Percentiles rank a stretch among this genome's conserved stretches.
phyloP scores from a whole-genome alignment of 352 stramenopile species.

The Phytophthora colocasiae region DNA sequence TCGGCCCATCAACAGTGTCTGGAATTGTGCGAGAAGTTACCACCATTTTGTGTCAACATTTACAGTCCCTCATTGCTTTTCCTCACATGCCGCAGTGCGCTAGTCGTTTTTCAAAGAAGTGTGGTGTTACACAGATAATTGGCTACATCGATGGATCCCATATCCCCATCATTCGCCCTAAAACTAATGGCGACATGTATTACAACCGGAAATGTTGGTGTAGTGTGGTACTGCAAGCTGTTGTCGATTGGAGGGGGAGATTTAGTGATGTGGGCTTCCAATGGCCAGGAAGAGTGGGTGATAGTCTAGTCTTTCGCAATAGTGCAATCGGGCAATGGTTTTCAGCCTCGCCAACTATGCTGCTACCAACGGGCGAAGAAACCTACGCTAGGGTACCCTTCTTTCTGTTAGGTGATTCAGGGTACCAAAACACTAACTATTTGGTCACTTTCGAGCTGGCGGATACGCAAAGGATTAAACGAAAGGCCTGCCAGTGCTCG shows the following conservation, averaged over 20 bases:
- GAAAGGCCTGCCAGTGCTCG: no score
- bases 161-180: neutral
- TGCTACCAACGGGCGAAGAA: no score
- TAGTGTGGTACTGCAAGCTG: slow-evolving; percentile 1
- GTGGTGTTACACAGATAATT: slow-evolving; percentile 11
- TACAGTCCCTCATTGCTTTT: neutral
- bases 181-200: slow-evolving; percentile 2
- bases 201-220: slow-evolving; percentile 11
- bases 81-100: neutral
- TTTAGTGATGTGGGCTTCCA: slow-evolving; percentile 13
- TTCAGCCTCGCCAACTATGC: neutral
- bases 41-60: neutral
- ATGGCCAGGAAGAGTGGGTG: slow-evolving; percentile 1
- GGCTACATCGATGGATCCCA: slow-evolving; percentile 13
- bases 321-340: neutral
- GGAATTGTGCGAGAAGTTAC: neutral
- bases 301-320: slow-evolving; percentile 7
- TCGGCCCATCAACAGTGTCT: slow-evolving; percentile 5
- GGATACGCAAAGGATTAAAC: no score
- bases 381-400: no score
- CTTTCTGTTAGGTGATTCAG: no score
- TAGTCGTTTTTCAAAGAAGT: neutral
- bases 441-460: no score
- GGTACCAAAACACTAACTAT: no score
- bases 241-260: slow-evolving; percentile 5